phyloP scores from a whole-genome alignment of 2,329 filamentous ascomycete genomes.

The Trichoderma endophyticum region DNA sequence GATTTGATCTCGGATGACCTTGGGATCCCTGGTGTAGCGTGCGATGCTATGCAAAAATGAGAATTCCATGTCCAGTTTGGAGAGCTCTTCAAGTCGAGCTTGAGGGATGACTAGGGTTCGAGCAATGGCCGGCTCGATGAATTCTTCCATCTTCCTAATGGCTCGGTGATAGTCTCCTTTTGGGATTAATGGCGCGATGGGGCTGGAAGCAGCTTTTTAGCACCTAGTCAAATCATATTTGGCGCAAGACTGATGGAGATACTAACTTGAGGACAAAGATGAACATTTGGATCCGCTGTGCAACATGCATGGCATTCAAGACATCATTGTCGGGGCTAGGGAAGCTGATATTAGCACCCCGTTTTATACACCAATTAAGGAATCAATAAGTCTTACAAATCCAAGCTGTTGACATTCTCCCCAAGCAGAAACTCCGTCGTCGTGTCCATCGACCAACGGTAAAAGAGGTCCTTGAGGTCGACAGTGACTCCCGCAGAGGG shows the following conservation, averaged over 20 bases:
- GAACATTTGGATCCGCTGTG: conserved; percentile 64
- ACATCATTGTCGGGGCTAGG: conserved; percentile 56
- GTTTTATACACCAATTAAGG: neutral
- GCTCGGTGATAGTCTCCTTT: conserved; percentile 57
- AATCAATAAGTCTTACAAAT: conserved; percentile 30
- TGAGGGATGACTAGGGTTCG: conserved; percentile 59
- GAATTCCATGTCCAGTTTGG: conserved; percentile 62
- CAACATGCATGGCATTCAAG: conserved; percentile 65
- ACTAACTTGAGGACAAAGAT: conserved; percentile 48
- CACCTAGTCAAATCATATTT: neutral
- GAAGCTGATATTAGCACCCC: neutral
- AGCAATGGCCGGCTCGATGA: conserved; percentile 68
- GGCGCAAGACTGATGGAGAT: neutral
- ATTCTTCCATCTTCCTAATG: conserved; percentile 64
- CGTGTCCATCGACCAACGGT: conserved; percentile 63
- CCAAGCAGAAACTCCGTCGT: conserved; percentile 68
- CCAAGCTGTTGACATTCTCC: conserved; percentile 48
- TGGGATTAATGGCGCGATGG: conserved; percentile 57
- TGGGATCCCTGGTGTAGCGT: conserved; percentile 59
- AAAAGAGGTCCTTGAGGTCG: conserved; percentile 61
- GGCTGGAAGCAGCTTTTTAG: conserved; percentile 38
- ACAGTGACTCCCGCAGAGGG: conserved; percentile 52
- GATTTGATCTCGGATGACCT: conserved; percentile 71
- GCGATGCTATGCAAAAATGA: conserved; percentile 78
- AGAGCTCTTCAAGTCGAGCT: conserved; percentile 65